A percentile compares a stretch with the other conserved stretches of the same genome.
These are phyloP conservation scores for Halocafeteria seosinensis DNA, from an alignment of 108 stramenopile genomes.

Conservation along the genomic window DNA sequence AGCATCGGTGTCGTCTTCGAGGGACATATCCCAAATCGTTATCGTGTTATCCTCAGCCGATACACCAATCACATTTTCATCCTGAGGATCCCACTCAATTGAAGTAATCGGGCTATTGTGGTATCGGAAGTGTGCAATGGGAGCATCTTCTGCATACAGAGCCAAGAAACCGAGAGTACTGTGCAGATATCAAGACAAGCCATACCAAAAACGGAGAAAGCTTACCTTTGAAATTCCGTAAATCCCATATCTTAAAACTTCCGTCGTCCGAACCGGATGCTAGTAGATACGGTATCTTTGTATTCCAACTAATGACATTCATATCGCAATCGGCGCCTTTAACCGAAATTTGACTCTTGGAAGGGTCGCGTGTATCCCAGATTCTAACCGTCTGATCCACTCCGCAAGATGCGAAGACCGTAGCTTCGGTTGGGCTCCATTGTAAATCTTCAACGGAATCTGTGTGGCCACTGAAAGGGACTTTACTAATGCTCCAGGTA, in stretches of 20 bases:
- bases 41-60: conserved; percentile 62
- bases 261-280: conserved; percentile 87
- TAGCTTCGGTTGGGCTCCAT: conserved; percentile 76
- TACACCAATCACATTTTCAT: conserved; percentile 71
- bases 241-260: conserved; percentile 70
- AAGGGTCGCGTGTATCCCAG: conserved; percentile 66
- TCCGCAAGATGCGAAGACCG: conserved; percentile 60
- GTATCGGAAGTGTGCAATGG: conserved; percentile 65
- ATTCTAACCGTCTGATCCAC: conserved; percentile 61
- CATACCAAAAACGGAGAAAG: too few species aligned
- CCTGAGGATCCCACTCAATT: conserved; percentile 88
- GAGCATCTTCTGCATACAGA: conserved; percentile 8
- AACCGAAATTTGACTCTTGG: conserved; percentile 55
- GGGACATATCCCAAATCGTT: conserved; percentile 79
- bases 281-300: conserved; percentile 62
- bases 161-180: too few species aligned
- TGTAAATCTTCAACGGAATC: conserved; percentile 77
- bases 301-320: conserved; percentile 88
- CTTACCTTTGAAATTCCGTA: conserved; percentile 58
- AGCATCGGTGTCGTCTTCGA: conserved; percentile 71
- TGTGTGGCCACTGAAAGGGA: conserved; percentile 32
- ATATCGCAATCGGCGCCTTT: conserved; percentile 55
- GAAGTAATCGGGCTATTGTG: conserved; percentile 72
- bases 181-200: too few species aligned
- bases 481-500: conserved; percentile 9